These are phyloP conservation scores for Globisporangium orthogonon DNA, from an alignment of 352 stramenopile species.

Conservation along the genomic window DNA sequence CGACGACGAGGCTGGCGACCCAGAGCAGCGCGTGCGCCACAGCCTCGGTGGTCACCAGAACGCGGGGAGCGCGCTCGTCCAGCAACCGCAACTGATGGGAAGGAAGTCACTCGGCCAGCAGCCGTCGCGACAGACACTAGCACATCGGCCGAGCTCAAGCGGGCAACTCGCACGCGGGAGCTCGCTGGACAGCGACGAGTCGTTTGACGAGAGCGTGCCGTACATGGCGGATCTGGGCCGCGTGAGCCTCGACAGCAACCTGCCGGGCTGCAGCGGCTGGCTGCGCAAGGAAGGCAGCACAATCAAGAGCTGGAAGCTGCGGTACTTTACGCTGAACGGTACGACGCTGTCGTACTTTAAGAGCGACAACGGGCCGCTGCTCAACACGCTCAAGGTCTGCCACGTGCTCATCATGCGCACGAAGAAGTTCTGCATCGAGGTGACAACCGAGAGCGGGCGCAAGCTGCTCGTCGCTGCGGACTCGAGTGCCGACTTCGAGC, in stretches of 20 bases:
- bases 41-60: conserved; percentile 2
- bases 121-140: not conserved
- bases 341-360: conserved; percentile 82
- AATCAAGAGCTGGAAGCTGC: conserved; percentile 80
- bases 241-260: conserved; percentile 8
- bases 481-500: conserved; percentile 50
- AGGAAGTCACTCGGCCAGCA: conserved; percentile 3
- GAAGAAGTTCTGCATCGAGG: conserved; percentile 69
- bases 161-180: conserved; percentile 5
- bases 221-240: conserved; percentile 4
- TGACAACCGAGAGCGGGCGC: conserved; percentile 65
- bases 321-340: conserved; percentile 76
- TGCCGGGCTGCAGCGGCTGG: conserved; percentile 57
- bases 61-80: too few relatives aligned
- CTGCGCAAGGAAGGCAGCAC: conserved; percentile 77
- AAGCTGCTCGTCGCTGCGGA: conserved; percentile 74
- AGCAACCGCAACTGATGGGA: too few relatives aligned
- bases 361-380: conserved; percentile 63
- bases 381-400: conserved; percentile 61
- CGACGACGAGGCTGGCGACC: conserved; percentile 22
- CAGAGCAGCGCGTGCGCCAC: conserved; percentile 14
- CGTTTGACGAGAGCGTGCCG: conserved; percentile 5
- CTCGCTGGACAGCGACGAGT: conserved; percentile 13
- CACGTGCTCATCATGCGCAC: conserved; percentile 59
- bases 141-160: not conserved